Evolutionary conservation across 2,329 filamentous ascomycete species (phyloP), one percentile per base, ranked within the genome.

Genomic region (Stachybotrys chartarum): DNA sequence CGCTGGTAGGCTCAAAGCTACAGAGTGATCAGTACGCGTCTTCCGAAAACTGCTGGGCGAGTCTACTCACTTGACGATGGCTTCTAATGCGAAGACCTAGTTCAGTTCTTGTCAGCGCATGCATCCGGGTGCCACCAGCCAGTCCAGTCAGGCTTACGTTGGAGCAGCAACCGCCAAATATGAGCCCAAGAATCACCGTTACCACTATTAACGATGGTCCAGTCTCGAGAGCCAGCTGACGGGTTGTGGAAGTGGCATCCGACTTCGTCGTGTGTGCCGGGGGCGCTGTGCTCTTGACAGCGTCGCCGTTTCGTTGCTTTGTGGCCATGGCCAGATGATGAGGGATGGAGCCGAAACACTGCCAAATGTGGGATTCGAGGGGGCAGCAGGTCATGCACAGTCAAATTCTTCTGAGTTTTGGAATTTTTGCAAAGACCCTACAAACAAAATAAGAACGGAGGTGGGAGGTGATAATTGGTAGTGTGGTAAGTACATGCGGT

Each of bases 151-250:
- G 30, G 54, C 84, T 72, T 76, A 92, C 92, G 79, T 96, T 96
- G 42, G 90, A 91, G 74, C 92, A 96, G 69, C 91, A 96, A 32
- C 94, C 94, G 53, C 94, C 94, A 71, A 99, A 97, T 57, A 99
- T 97, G 61, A 97, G 81, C 53, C 80, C 80, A 56, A 93, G 79
- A 81, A 95, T 95, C 56, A 80, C 77, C 24, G 79, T 76, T 50
- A 86, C 76, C 56, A 82, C 80, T 44, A 89, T 70, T 80, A 72
- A 52, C 31, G 68, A 65, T 6, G 68, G 65, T 5, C 62, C 66
- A 50, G 62, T 59, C 42, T 61, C 54, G 30, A 53, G 39, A 46
- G 56, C 57, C 53, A 63, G 53, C n/a, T 62, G 54, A 30, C 54
- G 61, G 24, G 64, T 50, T 30, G 14, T 50, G 47, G 30, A 14